These are phyloP conservation scores for Candida lessepsii DNA, from an alignment of 805 yeast species.

Conservation along the genomic window DNA sequence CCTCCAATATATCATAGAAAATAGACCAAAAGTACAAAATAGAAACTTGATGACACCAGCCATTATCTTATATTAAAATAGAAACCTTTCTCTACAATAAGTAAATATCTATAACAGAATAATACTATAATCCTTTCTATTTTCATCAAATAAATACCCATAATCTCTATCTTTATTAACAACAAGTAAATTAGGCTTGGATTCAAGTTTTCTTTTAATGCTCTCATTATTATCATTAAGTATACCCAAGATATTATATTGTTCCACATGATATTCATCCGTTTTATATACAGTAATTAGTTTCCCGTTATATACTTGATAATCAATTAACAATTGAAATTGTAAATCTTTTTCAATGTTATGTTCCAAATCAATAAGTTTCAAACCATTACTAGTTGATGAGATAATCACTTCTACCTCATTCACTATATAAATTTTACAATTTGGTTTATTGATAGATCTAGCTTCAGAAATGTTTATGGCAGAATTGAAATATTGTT, in stretches of 20 bases:
- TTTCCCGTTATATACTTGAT: slow-evolving; percentile 3
- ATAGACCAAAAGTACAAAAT: too few species aligned
- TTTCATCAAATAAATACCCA: slow-evolving; percentile 42
- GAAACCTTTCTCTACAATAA: too few species aligned
- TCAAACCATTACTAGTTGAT: neutral
- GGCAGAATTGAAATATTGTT: slow-evolving; percentile 10
- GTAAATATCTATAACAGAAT: slow-evolving; percentile 21
- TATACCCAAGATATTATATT: neutral
- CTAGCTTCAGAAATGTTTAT: slow-evolving; percentile 1
- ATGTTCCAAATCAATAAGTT: neutral
- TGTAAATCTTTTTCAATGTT: neutral
- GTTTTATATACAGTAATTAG: slow-evolving; percentile 3
- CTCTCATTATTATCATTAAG: neutral
- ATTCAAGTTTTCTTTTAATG: neutral
- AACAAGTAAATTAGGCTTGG: slow-evolving; percentile 21
- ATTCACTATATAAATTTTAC: neutral
- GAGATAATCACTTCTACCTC: slow-evolving; percentile 1
- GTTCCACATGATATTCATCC: neutral
- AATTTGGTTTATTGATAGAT: neutral
- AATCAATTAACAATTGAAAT: slow-evolving; percentile 1
- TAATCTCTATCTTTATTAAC: slow-evolving; percentile 26
- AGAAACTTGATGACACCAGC: too few species aligned
- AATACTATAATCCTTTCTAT: slow-evolving; percentile 39
- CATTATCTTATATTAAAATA: too few species aligned
- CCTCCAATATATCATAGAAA: too few species aligned